Percentiles rank a stretch among this genome's conserved stretches.
Evolutionary conservation across 2,329 filamentous ascomycete genomes (phyloP).

Genomic region (Ophiognomonia clavigignenti-juglandacearum): DNA sequence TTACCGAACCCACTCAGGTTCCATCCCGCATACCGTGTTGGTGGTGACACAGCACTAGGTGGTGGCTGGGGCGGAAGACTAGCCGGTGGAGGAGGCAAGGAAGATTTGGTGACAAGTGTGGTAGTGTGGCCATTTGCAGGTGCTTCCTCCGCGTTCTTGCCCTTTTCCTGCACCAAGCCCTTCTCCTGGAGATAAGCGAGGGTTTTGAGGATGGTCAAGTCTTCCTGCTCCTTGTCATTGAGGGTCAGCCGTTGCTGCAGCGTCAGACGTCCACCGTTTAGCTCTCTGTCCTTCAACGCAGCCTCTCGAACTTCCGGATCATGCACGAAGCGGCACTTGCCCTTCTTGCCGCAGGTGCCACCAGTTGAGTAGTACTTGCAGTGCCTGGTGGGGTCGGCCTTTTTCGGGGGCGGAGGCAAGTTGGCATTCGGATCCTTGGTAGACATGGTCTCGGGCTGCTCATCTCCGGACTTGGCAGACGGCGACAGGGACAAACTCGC

Average conservation of each 20-base stretch:
- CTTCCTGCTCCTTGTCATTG: conserved; percentile 65
- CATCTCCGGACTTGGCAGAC: conserved; percentile 49
- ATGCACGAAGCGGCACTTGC: conserved; percentile 70
- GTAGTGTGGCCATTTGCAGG: conserved; percentile 20
- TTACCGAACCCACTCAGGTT: conserved; percentile 36
- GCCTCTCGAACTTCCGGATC: conserved; percentile 59
- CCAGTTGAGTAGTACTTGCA: conserved; percentile 70
- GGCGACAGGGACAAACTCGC: conserved; percentile 32
- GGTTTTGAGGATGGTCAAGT: conserved; percentile 60
- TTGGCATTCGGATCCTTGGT: conserved; percentile 35
- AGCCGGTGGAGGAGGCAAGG: conserved; percentile 21
- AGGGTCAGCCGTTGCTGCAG: conserved; percentile 60
- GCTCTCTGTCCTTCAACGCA: conserved; percentile 58
- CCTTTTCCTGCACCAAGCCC: conserved; percentile 42
- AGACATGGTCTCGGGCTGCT: conserved; percentile 54
- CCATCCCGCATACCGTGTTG: conserved; percentile 33
- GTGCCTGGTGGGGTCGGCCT: conserved; percentile 58
- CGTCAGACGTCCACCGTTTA: conserved; percentile 61
- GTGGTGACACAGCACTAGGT: conserved; percentile 21
- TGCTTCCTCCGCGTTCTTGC: conserved; percentile 18
- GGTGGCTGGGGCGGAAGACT: conserved; percentile 31
- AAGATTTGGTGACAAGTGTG: conserved; percentile 14
- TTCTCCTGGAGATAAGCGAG: conserved; percentile 61
- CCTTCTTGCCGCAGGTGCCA: conserved; percentile 66
- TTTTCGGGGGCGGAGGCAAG: conserved; percentile 43